These are phyloP conservation scores for Raffaelea deltoideospora DNA, from an alignment of 2,329 filamentous ascomycete species.

Conservation along the genomic window DNA sequence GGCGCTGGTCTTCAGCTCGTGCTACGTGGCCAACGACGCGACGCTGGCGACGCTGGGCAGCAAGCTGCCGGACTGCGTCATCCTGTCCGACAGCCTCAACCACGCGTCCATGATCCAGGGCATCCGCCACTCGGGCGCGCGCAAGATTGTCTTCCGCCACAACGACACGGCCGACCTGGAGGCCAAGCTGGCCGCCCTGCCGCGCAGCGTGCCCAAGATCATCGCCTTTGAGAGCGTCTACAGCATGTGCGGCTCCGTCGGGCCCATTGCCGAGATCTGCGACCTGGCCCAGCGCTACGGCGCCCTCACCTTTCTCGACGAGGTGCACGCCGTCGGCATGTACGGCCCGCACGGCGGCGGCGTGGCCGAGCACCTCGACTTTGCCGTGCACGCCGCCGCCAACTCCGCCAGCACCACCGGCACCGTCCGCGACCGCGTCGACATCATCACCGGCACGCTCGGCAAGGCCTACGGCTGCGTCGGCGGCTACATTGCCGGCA, in stretches of 20 bases:
- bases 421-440: slow-evolving; percentile 86
- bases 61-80: slow-evolving; percentile 91
- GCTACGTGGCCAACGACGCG: slow-evolving; percentile 96
- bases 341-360: slow-evolving; percentile 92
- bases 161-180: slow-evolving; percentile 92
- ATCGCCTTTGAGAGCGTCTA: slow-evolving; percentile 99
- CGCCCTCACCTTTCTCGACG: slow-evolving; percentile 91
- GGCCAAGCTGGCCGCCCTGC: slow-evolving; percentile 77
- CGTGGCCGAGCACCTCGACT: slow-evolving; percentile 95
- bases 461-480: slow-evolving; percentile 98
- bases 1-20: slow-evolving; percentile 89
- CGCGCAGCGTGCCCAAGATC: slow-evolving; percentile 79
- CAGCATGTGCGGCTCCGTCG: slow-evolving; percentile 97
- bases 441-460: slow-evolving; percentile 94
- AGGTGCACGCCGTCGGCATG: slow-evolving; percentile 98
- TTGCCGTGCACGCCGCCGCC: slow-evolving; percentile 66
- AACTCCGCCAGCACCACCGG: slow-evolving; percentile 68
- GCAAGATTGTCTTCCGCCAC: slow-evolving; percentile 97
- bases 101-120: slow-evolving; percentile 99
- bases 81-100: slow-evolving; percentile 93
- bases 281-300: slow-evolving; percentile 96
- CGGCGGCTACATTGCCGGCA: slow-evolving; percentile 93
- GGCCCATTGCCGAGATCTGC: slow-evolving; percentile 89
- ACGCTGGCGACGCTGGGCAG: slow-evolving; percentile 93
- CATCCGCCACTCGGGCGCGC: slow-evolving; percentile 90